Base-by-base conservation (phyloP, 805 yeast genomes). In the Ogataea methanolica region DNA sequence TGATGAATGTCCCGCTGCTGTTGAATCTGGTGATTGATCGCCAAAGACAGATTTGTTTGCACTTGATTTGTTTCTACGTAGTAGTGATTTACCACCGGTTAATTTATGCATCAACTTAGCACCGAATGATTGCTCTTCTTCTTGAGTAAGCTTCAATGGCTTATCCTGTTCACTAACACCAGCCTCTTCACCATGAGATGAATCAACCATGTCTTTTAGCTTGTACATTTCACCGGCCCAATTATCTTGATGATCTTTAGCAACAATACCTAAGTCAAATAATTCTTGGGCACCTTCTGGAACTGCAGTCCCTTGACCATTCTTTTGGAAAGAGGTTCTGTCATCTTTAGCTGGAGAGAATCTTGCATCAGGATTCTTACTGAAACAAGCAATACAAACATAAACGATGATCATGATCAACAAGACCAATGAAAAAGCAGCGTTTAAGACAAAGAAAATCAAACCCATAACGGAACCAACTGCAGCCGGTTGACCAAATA, bases 391-490 rank as follows among this genome's bases (percentile, higher is more conserved):
- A 58, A 82, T 68, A n/a, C 68, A 63, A 47, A 83, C 76, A 56
- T 85, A 82, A 2, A 81, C 81, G 50, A 90, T 73, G 58, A 88
- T 83, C 70, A 83, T 67, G 34, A 90, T 55, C 63, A 91, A 75
- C 56, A 91, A 71, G 44, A 88, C 74, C 54, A 88, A 74, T 8
- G 96, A 81, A 61, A 87, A 90, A 5, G 92, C 95, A 6, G 97
- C 97, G 65, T 91, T 91, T 64, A 91, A 66, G 47, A 91, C 75
- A 65, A 91, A 91, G 69, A 88, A 91, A 2, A 91, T 75, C 81
- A 96, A 85, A 0, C 95, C 97, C 96, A 91, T 88, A 47, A 91
- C 79, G 1, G 96, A 83, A 14, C 83, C 72, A 12, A 88, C 97
- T 8, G 79, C 77, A 19, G 82, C 83, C 8, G 88, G 83, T 69